Base-by-base conservation (phyloP, 73 alveolate species). In the Blepharisma japonicum region DNA sequence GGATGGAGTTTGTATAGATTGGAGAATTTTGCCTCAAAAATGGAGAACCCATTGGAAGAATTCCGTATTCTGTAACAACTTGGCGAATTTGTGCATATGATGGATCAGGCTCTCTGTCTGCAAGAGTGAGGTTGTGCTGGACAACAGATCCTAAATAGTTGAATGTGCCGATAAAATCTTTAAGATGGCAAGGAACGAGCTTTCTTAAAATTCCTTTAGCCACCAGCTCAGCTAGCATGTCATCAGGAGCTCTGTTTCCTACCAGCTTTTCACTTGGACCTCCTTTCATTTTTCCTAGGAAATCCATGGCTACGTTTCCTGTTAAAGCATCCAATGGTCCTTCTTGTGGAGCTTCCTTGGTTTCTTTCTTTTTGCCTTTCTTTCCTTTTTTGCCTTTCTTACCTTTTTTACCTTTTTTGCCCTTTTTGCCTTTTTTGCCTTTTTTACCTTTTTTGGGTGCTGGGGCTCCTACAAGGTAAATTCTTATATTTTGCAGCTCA, bases 1-100 rank as follows among this genome's bases (percentile, higher is more conserved):
- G 89, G 83, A 95, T 46, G 23, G 94, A 84, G 53, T 71, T 77
- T 54, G 78, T 91, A 45, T 56, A 51, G 39, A 84, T 87, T 6
- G 88, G 94, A 77, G 78, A 77, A 68, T 94, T 83, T 78, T 90
- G 86, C 68, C 90, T 80, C n/a, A 88, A 88, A 50, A 80, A 71
- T 56, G 87, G 86, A 14, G 95, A 86, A 21, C 98, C 98, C n/a
- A 92, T 89, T 5, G 93, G 96, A 87, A 92, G 79, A 32, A 87
- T 89, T 6, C 81, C 72, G 55, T 72, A 90, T 68, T 90, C 95
- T 6, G 94, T 88, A 42, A 92, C 85, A 47, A 86, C 72, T 46
- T 83, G 85, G 55, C 98, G 77, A 53, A 92, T 84, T 81, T 87
- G 80, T 46, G 96, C 95, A 87, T 82, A 83, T 25, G 94, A 84